These are phyloP conservation scores for Coniella vitis DNA, from an alignment of 2,329 filamentous ascomycete species.

Conservation along the genomic window DNA sequence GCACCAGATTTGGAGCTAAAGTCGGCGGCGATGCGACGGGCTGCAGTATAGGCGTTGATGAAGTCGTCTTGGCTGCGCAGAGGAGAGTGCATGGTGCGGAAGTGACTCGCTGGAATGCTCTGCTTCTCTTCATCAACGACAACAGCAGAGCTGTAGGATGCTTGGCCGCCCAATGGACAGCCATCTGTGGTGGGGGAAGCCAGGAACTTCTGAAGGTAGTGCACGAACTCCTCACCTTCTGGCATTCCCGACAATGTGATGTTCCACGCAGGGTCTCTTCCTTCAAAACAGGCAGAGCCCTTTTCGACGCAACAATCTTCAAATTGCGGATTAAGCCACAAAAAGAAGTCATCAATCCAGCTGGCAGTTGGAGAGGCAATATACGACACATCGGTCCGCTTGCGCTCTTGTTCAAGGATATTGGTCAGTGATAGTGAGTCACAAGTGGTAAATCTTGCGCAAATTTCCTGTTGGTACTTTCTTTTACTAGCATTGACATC, in stretches of 20 bases:
- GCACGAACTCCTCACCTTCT: conserved; percentile 81
- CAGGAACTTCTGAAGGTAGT: conserved; percentile 81
- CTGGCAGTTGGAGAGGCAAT: conserved; percentile 83
- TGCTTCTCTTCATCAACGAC: conserved; percentile 63
- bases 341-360: conserved; percentile 95
- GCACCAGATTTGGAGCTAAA: conserved; percentile 66
- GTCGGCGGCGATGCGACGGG: conserved; percentile 76
- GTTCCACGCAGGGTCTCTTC: conserved; percentile 78
- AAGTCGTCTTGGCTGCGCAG: conserved; percentile 86
- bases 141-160: conserved; percentile 78
- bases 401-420: conserved; percentile 88
- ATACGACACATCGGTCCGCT: conserved; percentile 79
- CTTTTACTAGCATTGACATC: conserved; percentile 73
- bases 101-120: conserved; percentile 77
- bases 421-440: conserved; percentile 78
- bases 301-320: conserved; percentile 67
- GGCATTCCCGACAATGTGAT: conserved; percentile 87
- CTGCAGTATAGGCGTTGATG: conserved; percentile 82
- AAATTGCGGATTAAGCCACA: conserved; percentile 87
- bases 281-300: conserved; percentile 69
- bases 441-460: conserved; percentile 86
- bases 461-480: conserved; percentile 74
- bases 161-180: conserved; percentile 83
- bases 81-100: conserved; percentile 83
- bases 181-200: conserved; percentile 70